phyloP scores from a whole-genome alignment of 176 grass and related monocot species.

The Luzula sylvatica region DNA sequence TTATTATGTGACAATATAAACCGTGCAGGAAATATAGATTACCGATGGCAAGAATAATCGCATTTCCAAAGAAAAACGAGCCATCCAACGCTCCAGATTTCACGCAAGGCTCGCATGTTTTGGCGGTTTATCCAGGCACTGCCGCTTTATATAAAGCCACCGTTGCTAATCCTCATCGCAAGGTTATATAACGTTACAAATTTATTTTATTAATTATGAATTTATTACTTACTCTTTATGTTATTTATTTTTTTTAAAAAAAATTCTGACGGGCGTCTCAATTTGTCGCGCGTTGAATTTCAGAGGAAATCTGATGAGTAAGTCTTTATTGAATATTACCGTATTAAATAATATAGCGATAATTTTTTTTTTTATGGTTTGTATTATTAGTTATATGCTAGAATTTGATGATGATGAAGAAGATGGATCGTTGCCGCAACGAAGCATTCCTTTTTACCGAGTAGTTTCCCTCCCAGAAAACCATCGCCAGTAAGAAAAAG shows the following conservation, averaged over 20 bases:
- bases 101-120: slow-evolving; percentile 60
- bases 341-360: no score
- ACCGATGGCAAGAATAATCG: slow-evolving; percentile 68
- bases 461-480: slow-evolving; percentile 83
- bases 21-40: slow-evolving; percentile 81
- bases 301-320: slow-evolving; percentile 99
- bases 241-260: no score
- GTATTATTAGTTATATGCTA: slow-evolving; percentile 55
- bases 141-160: slow-evolving; percentile 95
- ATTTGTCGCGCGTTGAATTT: no score
- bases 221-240: not conserved
- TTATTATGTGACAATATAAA: slow-evolving; percentile 4
- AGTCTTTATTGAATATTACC: slow-evolving; percentile 28
- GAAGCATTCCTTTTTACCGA: slow-evolving; percentile 68
- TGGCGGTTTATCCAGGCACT: slow-evolving; percentile 96
- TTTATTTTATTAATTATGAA: not conserved
- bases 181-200: slow-evolving; percentile 40
- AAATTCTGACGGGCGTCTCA: no score
- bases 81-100: slow-evolving; percentile 88
- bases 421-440: slow-evolving; percentile 75
- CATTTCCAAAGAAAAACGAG: slow-evolving; percentile 91
- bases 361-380: not conserved
- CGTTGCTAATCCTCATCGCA: slow-evolving; percentile 68
- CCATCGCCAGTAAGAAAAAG: slow-evolving; percentile 56
- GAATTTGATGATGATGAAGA: slow-evolving; percentile 96